Conservation (phyloP, 345 rosid species). For the Aquilaria yunnanensis region DNA sequence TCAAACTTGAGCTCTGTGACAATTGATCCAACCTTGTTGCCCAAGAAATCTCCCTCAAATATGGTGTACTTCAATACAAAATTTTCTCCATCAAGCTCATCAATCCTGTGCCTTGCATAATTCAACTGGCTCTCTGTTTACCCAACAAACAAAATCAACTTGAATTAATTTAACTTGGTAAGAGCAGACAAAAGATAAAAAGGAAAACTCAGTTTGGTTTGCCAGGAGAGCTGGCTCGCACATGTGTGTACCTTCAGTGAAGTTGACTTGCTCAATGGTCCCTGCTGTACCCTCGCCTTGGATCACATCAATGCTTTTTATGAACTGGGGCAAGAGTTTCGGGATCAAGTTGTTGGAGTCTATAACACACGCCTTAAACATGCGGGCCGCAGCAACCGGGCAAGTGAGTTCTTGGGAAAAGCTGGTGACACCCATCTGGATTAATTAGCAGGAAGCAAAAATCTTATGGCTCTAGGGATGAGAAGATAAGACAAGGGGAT, state of each 20-base stretch:
- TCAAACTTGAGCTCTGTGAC: constrained; percentile 21
- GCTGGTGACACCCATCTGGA: constrained; percentile 19
- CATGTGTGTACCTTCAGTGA: constrained; percentile 16
- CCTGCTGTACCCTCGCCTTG: constrained; percentile 23
- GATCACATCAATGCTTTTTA: constrained; percentile 21
- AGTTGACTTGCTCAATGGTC: constrained; percentile 29
- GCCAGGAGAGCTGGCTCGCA: neutral
- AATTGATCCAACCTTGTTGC: constrained; percentile 19
- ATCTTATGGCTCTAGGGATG: neutral
- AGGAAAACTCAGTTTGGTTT: too few relatives aligned
- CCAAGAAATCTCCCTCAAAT: constrained; percentile 21
- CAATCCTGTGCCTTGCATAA: constrained; percentile 24
- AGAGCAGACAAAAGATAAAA: neutral
- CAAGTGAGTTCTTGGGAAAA: constrained; percentile 16
- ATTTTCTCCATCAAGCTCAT: constrained; percentile 22
- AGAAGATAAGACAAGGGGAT: neutral
- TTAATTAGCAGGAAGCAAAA: neutral
- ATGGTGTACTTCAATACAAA: constrained; percentile 17
- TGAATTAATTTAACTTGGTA: neutral
- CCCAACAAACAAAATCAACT: neutral
- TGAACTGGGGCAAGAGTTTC: constrained; percentile 26
- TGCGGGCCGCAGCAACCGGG: constrained; percentile 14
- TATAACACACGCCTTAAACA: constrained; percentile 27
- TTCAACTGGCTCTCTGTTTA: constrained; percentile 15
- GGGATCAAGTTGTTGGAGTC: constrained; percentile 28